Evolutionary conservation across 495 filamentous ascomycete species (phyloP), one percentile per base, ranked within the genome.

Genomic region (Saxophila tyrrhenica): DNA sequence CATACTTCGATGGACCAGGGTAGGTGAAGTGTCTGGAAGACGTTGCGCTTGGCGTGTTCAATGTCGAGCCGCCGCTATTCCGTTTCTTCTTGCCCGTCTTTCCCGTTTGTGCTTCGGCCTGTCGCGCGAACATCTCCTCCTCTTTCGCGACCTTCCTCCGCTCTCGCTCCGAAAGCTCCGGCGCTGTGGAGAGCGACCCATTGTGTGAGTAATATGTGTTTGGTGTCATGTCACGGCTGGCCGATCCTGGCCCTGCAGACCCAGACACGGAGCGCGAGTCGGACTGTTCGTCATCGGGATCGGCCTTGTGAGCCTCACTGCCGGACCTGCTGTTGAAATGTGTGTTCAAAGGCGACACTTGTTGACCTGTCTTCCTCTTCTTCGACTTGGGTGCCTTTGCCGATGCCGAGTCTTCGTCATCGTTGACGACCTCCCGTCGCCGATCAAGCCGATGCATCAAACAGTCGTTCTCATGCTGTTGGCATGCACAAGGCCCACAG

Each of bases 401-500:
- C 49, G 75, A 79, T 15, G 73, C 61, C 13, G 29, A 5, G 51
- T 75, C 62, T 52, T 76, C 77, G 15, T 63, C 60, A 32, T 58
- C 54, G 23, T 61, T 39, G 17, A 19, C n/a, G 29, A 10, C 11
- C 21, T 13, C 20, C 16, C 38, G 25, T 45, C 59, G 38, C 50
- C 58, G 55, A 70, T 88, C 85, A 42, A 90, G 82, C n/a, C 77
- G 81, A 23, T 78, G 77, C 63, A 94, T 78, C 7, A 81, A 73
- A 62, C 89, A 94, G 24, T 80, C 62, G 0, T 78, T 73, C n/a
- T n/a, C 29, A 35, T 5, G 13, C 2, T 78, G 67, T 50, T 81
- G 75, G 67, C 90, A 96, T 3, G 89, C 89, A 70, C 90, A 96
- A 9, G 86, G 88, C 24, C 90, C 90, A 65, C 89, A 86, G 62